A percentile compares a stretch with the other conserved stretches of the same genome.
phyloP scores from a whole-genome alignment of 2,329 filamentous ascomycete species.

The Hypoxylon sp. region DNA sequence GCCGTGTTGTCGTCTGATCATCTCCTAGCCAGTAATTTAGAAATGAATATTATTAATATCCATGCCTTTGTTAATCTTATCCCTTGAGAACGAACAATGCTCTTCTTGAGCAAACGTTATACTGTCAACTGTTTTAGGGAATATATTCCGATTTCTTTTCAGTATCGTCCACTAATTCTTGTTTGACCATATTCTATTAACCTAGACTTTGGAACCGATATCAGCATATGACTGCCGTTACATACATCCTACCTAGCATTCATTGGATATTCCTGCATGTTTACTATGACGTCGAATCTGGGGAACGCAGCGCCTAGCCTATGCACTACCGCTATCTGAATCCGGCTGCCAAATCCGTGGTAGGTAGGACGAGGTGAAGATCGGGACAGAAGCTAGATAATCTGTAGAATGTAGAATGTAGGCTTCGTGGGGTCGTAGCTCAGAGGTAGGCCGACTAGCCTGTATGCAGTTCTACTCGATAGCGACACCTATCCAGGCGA shows the following conservation, averaged over 20 bases:
- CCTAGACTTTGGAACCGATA: neutral
- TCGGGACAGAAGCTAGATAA: slow-evolving; percentile 4
- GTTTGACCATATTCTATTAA: neutral
- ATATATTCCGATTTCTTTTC: too few species aligned
- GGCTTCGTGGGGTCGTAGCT: neutral
- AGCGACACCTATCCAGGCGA: slow-evolving; percentile 5
- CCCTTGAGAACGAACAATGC: too few species aligned
- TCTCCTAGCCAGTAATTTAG: neutral
- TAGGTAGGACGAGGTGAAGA: slow-evolving; percentile 1
- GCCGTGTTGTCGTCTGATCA: neutral
- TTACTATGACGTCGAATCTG: neutral
- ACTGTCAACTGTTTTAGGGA: too few species aligned
- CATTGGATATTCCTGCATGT: neutral
- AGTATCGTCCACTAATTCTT: neutral
- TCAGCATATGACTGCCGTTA: neutral
- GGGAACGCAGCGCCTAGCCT: neutral
- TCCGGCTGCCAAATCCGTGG: neutral
- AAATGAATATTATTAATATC: neutral
- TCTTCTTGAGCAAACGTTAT: too few species aligned
- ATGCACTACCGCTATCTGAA: neutral
- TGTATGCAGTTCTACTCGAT: slow-evolving; percentile 18
- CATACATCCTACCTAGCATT: neutral
- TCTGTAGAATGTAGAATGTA: neutral
- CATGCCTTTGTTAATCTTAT: neutral
- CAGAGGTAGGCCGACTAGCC: slow-evolving; percentile 8